phyloP scores from a whole-genome alignment of 2,329 filamentous ascomycete genomes.

The Fusarium napiforme region DNA sequence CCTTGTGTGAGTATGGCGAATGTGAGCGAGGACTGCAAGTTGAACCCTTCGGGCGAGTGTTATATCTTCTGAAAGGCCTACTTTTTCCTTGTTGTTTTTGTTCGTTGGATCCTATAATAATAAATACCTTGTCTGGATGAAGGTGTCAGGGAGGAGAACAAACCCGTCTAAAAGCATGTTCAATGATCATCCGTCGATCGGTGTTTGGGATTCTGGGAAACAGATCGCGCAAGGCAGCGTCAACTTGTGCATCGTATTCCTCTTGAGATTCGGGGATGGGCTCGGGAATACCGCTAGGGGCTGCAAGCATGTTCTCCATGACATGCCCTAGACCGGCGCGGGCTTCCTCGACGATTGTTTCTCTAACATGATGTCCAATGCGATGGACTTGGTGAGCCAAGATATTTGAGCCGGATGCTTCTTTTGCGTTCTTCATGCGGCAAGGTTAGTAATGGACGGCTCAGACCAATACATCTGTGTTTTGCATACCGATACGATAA shows the following conservation, averaged over 20 bases:
- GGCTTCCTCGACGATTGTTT: constrained; percentile 69
- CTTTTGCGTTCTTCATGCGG: constrained; percentile 46
- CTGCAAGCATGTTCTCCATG: constrained; percentile 32
- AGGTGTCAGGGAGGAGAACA: constrained; percentile 39
- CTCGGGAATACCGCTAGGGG: constrained; percentile 57
- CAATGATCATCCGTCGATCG: constrained; percentile 70
- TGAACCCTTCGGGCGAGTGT: constrained; percentile 71
- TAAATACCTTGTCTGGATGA: constrained; percentile 20
- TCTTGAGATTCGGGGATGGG: constrained; percentile 68
- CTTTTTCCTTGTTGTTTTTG: constrained; percentile 65
- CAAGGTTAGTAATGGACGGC: constrained; percentile 17
- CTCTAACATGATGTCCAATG: constrained; percentile 69
- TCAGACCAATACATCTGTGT: background rate
- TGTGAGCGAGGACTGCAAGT: constrained; percentile 73
- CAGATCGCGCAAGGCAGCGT: constrained; percentile 70
- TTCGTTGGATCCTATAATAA: constrained; percentile 58
- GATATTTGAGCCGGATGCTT: constrained; percentile 48
- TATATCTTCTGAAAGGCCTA: constrained; percentile 67
- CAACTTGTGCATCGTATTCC: constrained; percentile 71
- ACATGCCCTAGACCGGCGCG: constrained; percentile 44
- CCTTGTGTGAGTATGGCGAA: constrained; percentile 73
- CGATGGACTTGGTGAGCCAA: constrained; percentile 67
- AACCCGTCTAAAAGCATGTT: constrained; percentile 72
- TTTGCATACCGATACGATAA: constrained; percentile 70
- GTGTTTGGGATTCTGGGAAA: constrained; percentile 74